Evolutionary conservation across 23 red algal genomes (phyloP), one percentile per base, ranked within the genome.

Genomic region (Gracilariopsis chorda): DNA sequence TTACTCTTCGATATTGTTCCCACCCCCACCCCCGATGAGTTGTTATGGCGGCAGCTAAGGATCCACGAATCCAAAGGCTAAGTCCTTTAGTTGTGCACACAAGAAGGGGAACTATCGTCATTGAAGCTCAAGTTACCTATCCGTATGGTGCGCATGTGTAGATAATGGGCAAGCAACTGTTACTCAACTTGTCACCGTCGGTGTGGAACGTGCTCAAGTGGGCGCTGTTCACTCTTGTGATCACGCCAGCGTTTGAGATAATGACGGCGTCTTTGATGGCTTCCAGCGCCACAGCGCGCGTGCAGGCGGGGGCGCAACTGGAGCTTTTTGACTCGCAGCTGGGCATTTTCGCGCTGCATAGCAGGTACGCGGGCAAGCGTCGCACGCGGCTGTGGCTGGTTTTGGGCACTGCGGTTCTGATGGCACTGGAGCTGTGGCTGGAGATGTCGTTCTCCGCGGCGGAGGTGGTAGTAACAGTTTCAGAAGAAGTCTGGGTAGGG

Each of bases 141-240:
- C 56, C 56, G 56, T 12, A 60, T 60, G 19, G 56, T 60, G 7
- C 56, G 56, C 56, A n/a, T 60, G n/a, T 60, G 56, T n/a, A n/a
- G 56, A 60, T 5, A 60, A 60, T 60, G 56, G 56, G 56, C 8
- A 60, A 60, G 8, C 56, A 60, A 60, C 56, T 60, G 56, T 60
- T 60, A 6, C 56, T 60, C 56, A 60, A 60, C n/a, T 9, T 60
- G 56, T 60, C 56, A 19, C 73, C 73, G 29, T 52, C 44, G 12
- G 51, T 37, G 7, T 78, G 32, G 73, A 78, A 78, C 45, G 73
- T 78, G 44, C 45, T 78, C 73, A 78, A 78, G 34, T 78, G 12
- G 11, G 3, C 21, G 14, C 6, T 43, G 45, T 53, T 78, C 1
- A 39, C 73, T 10, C 35, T 78, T 6, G 8, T 78, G 24, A 25